A percentile compares a stretch with the other conserved stretches of the same genome.
Evolutionary conservation across 2,329 filamentous ascomycete genomes (phyloP).

Genomic region (Hymenotorrendiella dingleyae): DNA sequence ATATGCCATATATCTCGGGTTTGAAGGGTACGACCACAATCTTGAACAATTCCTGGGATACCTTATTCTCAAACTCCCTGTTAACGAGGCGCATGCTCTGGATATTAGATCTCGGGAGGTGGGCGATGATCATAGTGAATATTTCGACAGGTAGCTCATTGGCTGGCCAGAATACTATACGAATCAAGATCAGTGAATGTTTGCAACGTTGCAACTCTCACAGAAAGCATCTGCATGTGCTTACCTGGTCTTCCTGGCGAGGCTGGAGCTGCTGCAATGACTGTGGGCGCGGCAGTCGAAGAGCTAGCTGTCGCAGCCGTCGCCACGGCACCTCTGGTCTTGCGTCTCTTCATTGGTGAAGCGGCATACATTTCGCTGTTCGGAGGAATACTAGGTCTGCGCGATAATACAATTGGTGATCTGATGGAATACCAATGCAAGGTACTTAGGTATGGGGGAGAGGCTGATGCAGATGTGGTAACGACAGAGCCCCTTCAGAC

Average conservation of each 20-base stretch:
- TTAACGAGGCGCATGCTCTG: conserved; percentile 56
- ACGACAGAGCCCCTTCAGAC: too few relatives aligned
- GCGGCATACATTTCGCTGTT: neutral
- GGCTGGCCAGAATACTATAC: conserved; percentile 33
- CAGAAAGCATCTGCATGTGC: too few relatives aligned
- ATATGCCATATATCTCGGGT: conserved; percentile 55
- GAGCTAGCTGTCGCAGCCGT: neutral
- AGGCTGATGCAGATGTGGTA: too few relatives aligned
- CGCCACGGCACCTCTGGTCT: conserved; percentile 12
- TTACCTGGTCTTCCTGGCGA: too few relatives aligned
- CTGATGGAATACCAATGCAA: too few relatives aligned
- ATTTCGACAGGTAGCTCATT: conserved; percentile 53
- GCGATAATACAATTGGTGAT: too few relatives aligned
- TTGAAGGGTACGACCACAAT: conserved; percentile 62
- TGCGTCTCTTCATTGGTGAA: conserved; percentile 22
- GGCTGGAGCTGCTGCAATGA: neutral
- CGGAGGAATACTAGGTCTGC: too few relatives aligned
- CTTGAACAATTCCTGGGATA: conserved; percentile 53
- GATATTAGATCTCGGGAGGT: conserved; percentile 52
- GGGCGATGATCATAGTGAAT: conserved; percentile 49
- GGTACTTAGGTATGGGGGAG: too few relatives aligned
- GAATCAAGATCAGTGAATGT: neutral
- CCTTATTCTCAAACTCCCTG: conserved; percentile 50
- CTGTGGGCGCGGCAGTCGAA: neutral
- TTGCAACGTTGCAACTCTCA: too few relatives aligned